A percentile compares a stretch with the other conserved stretches of the same genome.
Conservation (phyloP, 78 protist genomes). For the Ministeria vibrans region DNA sequence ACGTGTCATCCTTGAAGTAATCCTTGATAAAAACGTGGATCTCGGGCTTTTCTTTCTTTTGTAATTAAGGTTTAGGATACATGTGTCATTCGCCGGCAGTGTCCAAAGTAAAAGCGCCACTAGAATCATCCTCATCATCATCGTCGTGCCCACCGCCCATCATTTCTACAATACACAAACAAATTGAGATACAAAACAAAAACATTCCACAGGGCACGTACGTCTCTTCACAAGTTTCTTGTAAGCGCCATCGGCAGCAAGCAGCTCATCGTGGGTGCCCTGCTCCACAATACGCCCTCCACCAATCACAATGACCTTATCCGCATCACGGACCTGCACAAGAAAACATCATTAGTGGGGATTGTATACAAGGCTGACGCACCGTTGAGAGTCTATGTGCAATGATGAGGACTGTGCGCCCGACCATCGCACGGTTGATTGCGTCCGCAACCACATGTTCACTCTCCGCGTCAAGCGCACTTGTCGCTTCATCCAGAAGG, state of each 20-base stretch:
- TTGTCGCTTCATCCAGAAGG: conserved; percentile 46
- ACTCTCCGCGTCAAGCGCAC: conserved; percentile 74
- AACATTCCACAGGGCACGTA: no score
- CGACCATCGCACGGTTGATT: conserved; percentile 31
- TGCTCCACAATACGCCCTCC: background rate
- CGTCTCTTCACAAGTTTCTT: background rate
- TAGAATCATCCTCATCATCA: no score
- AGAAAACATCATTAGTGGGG: no score
- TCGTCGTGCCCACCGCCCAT: no score
- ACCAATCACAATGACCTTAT: background rate
- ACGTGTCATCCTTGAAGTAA: no score
- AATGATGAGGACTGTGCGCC: conserved; percentile 39
- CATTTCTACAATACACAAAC: no score
- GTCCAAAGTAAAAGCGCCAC: no score
- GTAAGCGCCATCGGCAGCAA: background rate
- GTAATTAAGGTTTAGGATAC: no score
- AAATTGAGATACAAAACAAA: no score
- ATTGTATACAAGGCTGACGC: background rate
- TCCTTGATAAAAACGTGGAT: no score
- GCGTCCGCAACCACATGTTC: conserved; percentile 77
- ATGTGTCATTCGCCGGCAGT: no score
- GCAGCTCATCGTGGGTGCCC: conserved; percentile 7
- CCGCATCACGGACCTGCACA: background rate
- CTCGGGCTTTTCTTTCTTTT: no score
- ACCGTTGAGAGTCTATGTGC: background rate